Evolutionary conservation across 495 filamentous ascomycete genomes (phyloP), one percentile per base, ranked within the genome.

Genomic region (Penicillium parvum): DNA sequence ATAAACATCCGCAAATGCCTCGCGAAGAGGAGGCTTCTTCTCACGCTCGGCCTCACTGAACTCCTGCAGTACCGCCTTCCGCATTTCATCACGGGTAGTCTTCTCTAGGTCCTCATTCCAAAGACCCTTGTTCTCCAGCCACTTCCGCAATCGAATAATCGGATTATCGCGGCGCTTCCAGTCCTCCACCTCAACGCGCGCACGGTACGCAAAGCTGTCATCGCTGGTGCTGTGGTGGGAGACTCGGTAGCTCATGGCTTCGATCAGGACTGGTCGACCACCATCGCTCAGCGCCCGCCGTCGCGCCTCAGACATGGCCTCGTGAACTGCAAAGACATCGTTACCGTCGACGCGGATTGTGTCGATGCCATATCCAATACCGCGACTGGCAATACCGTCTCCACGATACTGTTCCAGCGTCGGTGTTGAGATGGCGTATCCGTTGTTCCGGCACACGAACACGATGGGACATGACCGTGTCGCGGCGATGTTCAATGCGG

Each of bases 81-180:
- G 71, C 23, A 87, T 70, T 15, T 69, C 58, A 20, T 81, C 78
- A 7, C 87, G 70, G 1, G 83, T 75, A 38, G 88, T 82, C 44
- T 83, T 81, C 62, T 96, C 90, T 49, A 81, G 78, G 30, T 83
- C 76, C 49, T 96, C 90, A 55, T 90, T 81, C 90, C 90, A 96
- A 12, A 84, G 48, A 1, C 82, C 81, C 52, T 82, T 78, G 7
- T 77, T 73, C 66, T 97, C 89, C 56, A 98, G 77, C 76, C 85
- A 97, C 69, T 97, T 98, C 17, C 92, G 78, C 52, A 98, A 60
- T 36, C 91, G 72, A 30, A 89, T 87, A 29, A 98, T 89, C 1
- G 92, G 92, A 57, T 97, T 97, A 60, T 98, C 92, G 7, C 94
- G 74, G 4, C 90, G 73, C 60, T 97, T 97, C 92, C 92, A 98